phyloP scores from a whole-genome alignment of 1,284 basidiomycete species.

The Amylostereum areolatum region DNA sequence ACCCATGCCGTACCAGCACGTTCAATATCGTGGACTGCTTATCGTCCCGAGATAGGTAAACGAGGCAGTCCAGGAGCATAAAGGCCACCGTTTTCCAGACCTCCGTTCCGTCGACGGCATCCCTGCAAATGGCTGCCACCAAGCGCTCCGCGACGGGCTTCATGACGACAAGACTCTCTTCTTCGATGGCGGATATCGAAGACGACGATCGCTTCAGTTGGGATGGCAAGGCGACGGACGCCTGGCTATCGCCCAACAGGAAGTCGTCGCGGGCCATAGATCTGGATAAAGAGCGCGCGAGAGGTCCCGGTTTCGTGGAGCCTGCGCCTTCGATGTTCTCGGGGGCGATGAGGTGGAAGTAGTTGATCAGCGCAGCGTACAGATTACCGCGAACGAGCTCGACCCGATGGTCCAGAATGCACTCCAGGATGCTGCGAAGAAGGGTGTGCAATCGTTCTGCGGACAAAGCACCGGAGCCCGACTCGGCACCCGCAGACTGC shows the following conservation, averaged over 20 bases:
- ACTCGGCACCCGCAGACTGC: conserved; percentile 57
- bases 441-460: conserved; percentile 75
- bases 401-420: conserved; percentile 73
- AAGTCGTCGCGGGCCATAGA: conserved; percentile 35
- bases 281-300: conserved; percentile 29
- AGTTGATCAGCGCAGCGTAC: conserved; percentile 89
- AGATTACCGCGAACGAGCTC: conserved; percentile 94
- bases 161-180: conserved; percentile 56
- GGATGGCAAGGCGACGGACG: conserved; percentile 18
- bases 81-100: conserved; percentile 96
- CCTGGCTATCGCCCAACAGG: conserved; percentile 29
- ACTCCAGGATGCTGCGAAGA: conserved; percentile 74
- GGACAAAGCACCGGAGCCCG: conserved; percentile 63
- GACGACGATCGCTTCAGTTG: conserved; percentile 18
- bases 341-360: conserved; percentile 64
- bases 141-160: conserved; percentile 70
- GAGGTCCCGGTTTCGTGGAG: conserved; percentile 3
- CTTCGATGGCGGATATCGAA: conserved; percentile 43
- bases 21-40: conserved; percentile 53
- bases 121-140: conserved; percentile 74
- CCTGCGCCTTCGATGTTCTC: conserved; percentile 13
- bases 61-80: conserved; percentile 76
- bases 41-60: conserved; percentile 60
- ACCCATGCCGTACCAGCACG: conserved; percentile 71
- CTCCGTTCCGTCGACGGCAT: conserved; percentile 91